A percentile compares a stretch with the other conserved stretches of the same genome.
Conservation (phyloP, 495 filamentous ascomycete genomes). For the Hypoxylon intermedium region DNA sequence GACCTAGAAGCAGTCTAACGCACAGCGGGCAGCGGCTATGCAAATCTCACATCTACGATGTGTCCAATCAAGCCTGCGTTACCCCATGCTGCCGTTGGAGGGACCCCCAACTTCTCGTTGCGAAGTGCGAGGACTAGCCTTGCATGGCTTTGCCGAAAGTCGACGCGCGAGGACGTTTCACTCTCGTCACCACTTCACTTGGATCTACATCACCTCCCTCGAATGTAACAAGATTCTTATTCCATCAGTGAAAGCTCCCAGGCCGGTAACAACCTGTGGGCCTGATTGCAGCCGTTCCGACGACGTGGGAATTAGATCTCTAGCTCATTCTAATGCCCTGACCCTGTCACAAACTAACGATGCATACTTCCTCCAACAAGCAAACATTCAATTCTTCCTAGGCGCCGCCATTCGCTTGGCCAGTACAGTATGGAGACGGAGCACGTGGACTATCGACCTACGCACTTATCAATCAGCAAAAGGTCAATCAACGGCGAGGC, state of each 20-base stretch:
- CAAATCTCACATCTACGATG: constrained; percentile 45
- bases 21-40: constrained; percentile 52
- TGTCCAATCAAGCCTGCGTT: constrained; percentile 42
- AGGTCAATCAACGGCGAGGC: constrained; percentile 7
- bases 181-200: constrained; percentile 9
- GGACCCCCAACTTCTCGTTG: constrained; percentile 24
- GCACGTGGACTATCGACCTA: constrained; percentile 16
- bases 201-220: constrained; percentile 7
- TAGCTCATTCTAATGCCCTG: constrained; percentile 17
- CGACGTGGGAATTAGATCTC: constrained; percentile 21
- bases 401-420: constrained; percentile 3
- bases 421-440: constrained; percentile 14
- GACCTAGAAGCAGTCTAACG: constrained; percentile 46
- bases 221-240: too few relatives aligned
- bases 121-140: constrained; percentile 31
- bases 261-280: constrained; percentile 10
- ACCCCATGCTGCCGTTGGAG: constrained; percentile 38
- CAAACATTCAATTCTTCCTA: constrained; percentile 23
- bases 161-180: constrained; percentile 20
- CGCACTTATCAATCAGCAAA: too few relatives aligned
- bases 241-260: constrained; percentile 1
- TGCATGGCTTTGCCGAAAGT: constrained; percentile 10
- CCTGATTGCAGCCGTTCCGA: constrained; percentile 17
- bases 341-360: constrained; percentile 24
- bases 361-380: constrained; percentile 27